These are phyloP conservation scores for Teunomyces kruisii DNA, from an alignment of 805 yeast species.

Conservation along the genomic window DNA sequence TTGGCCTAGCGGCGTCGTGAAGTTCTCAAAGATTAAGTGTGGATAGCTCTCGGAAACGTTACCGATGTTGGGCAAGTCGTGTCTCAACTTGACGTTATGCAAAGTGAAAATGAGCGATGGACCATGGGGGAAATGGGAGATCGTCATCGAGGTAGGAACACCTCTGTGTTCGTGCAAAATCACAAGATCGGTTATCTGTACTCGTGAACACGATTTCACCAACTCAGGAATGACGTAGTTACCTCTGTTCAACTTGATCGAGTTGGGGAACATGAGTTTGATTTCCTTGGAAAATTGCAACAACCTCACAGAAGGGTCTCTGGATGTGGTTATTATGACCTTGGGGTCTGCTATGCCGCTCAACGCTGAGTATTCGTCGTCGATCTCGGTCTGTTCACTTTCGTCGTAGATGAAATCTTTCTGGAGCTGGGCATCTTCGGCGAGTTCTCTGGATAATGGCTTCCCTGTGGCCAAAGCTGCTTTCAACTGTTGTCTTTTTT, in stretches of 20 bases:
- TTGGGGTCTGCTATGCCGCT: constrained; percentile 91
- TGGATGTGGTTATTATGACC: constrained; percentile 86
- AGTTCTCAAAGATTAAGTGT: constrained; percentile 89
- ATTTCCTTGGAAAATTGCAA: constrained; percentile 93
- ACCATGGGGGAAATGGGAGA: constrained; percentile 96
- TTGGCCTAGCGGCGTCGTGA: constrained; percentile 75
- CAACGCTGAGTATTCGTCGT: constrained; percentile 87
- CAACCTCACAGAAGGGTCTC: constrained; percentile 84
- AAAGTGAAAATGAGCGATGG: constrained; percentile 93
- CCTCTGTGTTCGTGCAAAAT: constrained; percentile 96
- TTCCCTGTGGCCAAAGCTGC: constrained; percentile 91
- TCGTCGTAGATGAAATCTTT: constrained; percentile 86
- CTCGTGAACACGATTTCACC: constrained; percentile 77
- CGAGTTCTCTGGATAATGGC: constrained; percentile 83
- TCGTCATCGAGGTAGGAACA: constrained; percentile 90
- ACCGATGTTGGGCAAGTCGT: constrained; percentile 83
- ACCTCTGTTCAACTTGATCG: constrained; percentile 91
- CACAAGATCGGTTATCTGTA: constrained; percentile 81
- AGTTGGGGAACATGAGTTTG: constrained; percentile 83
- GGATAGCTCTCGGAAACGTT: constrained; percentile 91
- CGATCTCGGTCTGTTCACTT: constrained; percentile 64
- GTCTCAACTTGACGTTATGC: constrained; percentile 92
- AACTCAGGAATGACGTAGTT: constrained; percentile 81
- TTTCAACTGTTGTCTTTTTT: constrained; percentile 81
- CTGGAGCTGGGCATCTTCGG: constrained; percentile 82